These are phyloP conservation scores for Wallacemonas sp. DNA, from an alignment of 208 protist species.

Conservation along the genomic window DNA sequence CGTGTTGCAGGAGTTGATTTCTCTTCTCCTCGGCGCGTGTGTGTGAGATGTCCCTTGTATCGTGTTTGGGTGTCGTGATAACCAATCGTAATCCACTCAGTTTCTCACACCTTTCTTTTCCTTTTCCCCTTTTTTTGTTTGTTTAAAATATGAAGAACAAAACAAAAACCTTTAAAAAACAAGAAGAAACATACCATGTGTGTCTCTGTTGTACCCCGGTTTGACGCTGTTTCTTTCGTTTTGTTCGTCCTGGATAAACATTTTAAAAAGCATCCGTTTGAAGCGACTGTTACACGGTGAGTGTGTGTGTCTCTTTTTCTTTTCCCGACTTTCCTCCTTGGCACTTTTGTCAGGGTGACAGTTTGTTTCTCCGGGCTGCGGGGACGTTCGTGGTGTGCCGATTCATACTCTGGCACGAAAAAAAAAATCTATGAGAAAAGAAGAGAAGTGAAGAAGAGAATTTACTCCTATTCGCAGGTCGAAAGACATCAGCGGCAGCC, in stretches of 20 bases:
- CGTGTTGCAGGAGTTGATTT: constrained; percentile 11
- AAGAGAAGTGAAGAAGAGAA: too few relatives aligned
- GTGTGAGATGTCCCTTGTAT: not conserved
- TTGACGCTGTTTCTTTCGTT: too few relatives aligned
- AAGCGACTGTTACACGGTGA: not conserved
- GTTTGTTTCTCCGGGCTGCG: too few relatives aligned
- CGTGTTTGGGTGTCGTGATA: not conserved
- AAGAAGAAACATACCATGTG: too few relatives aligned
- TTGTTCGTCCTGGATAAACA: not conserved
- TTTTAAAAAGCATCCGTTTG: too few relatives aligned
- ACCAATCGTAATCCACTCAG: not conserved
- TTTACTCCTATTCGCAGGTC: too few relatives aligned
- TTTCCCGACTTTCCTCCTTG: not conserved
- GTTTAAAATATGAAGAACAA: not conserved
- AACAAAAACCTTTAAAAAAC: not conserved
- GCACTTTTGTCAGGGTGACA: not conserved
- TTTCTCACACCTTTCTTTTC: constrained; percentile 19
- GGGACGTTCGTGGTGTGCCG: too few relatives aligned
- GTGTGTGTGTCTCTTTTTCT: constrained; percentile 9
- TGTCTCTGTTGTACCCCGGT: too few relatives aligned
- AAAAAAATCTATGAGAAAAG: too few relatives aligned
- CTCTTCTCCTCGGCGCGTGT: constrained; percentile 8
- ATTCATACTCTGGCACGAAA: too few relatives aligned
- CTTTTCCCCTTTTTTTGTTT: constrained; percentile 19
- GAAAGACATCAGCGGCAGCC: too few relatives aligned